Conservation (phyloP, 805 yeast genomes). For the Starmerella bombicola region DNA sequence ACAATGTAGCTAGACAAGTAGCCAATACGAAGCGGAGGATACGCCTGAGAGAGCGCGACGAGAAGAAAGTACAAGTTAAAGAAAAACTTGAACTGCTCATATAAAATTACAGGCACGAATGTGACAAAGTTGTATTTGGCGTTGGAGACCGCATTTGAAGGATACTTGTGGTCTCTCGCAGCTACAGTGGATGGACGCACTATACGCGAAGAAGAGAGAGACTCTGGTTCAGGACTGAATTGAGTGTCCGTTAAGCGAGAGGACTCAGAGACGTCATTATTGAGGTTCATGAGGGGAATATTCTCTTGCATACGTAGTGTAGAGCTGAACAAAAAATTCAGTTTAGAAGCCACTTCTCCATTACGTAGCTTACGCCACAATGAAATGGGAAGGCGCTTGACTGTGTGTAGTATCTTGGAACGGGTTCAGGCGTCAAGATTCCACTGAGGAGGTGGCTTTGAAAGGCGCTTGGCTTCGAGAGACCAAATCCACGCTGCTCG, state of each 20-base stretch:
- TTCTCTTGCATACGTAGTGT: conserved; percentile 15
- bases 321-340: not conserved
- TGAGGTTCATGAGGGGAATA: conserved; percentile 14
- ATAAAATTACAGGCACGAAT: conserved; percentile 76
- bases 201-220: not conserved
- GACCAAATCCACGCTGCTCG: too few relatives aligned
- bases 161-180: conserved; percentile 20
- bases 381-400: conserved; percentile 9
- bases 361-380: conserved; percentile 19
- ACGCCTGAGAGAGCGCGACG: conserved; percentile 86
- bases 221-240: not conserved
- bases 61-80: conserved; percentile 82
- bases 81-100: conserved; percentile 94
- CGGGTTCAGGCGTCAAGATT: not conserved
- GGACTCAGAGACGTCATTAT: conserved; percentile 1
- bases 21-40: conserved; percentile 85
- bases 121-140: conserved; percentile 86
- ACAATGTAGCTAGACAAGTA: conserved; percentile 85
- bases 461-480: too few relatives aligned
- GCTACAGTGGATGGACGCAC: conserved; percentile 15
- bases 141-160: conserved; percentile 77
- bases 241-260: not conserved
- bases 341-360: conserved; percentile 10
- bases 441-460: too few relatives aligned
- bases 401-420: conserved; percentile 4